Conservation (phyloP, 2,329 filamentous ascomycete species). For the Colletotrichum camelliae region DNA sequence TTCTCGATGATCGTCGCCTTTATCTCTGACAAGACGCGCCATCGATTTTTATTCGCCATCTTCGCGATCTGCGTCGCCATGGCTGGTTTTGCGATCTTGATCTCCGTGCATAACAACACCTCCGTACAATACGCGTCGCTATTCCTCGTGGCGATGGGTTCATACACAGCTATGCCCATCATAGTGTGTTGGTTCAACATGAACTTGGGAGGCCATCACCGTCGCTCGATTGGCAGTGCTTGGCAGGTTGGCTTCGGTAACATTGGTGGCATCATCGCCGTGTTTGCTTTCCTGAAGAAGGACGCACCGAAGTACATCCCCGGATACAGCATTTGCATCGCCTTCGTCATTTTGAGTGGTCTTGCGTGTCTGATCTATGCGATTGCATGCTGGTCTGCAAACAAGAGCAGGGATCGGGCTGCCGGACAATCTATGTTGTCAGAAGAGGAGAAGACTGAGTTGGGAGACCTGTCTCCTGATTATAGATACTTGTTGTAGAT, state of each 20-base stretch:
- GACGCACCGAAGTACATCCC: constrained; percentile 74
- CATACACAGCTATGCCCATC: constrained; percentile 89
- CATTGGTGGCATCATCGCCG: constrained; percentile 79
- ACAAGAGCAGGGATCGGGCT: constrained; percentile 60
- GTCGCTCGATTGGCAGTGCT: constrained; percentile 72
- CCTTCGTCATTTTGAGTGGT: constrained; percentile 73
- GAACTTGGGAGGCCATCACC: constrained; percentile 77
- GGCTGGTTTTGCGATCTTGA: constrained; percentile 76
- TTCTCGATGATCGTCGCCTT: constrained; percentile 79
- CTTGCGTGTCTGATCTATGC: constrained; percentile 67
- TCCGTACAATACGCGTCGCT: constrained; percentile 77
- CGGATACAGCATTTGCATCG: constrained; percentile 80
- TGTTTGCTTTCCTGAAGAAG: constrained; percentile 68
- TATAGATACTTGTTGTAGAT: constrained; percentile 62
- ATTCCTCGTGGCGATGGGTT: constrained; percentile 81
- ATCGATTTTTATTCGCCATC: constrained; percentile 78
- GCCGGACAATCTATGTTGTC: constrained; percentile 52
- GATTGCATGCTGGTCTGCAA: constrained; percentile 62
- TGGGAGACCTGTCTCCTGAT: constrained; percentile 64
- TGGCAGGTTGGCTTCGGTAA: constrained; percentile 84
- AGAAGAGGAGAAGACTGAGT: constrained; percentile 65
- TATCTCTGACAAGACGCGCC: constrained; percentile 72
- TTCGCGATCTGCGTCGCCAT: constrained; percentile 73
- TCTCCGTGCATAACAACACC: constrained; percentile 72
- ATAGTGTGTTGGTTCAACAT: constrained; percentile 85